Evolutionary conservation across 2,329 filamentous ascomycete genomes (phyloP).

Genomic region (Albophoma yamanashiensis): DNA sequence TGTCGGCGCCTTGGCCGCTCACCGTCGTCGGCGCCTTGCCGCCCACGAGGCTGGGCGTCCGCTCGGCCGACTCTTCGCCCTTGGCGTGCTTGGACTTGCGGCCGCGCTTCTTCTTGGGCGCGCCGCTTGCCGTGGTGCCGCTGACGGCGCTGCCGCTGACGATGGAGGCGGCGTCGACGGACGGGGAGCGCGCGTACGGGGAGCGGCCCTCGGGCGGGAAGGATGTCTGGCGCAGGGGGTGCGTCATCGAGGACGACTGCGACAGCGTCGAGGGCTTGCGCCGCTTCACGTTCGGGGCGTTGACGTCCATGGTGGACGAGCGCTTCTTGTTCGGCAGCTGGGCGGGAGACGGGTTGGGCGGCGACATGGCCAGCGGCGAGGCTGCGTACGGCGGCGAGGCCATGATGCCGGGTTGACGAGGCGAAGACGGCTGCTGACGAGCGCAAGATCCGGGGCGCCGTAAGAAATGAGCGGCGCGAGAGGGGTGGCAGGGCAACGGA

Average conservation of each 20-base stretch:
- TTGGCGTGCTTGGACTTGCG: constrained; percentile 49
- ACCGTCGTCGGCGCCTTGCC: constrained; percentile 29
- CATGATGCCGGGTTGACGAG: constrained; percentile 20
- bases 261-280: constrained; percentile 61
- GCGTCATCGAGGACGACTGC: constrained; percentile 42
- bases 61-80: constrained; percentile 28
- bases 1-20: constrained; percentile 34
- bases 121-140: constrained; percentile 26
- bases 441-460: neutral
- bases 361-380: constrained; percentile 43
- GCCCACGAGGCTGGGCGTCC: constrained; percentile 32
- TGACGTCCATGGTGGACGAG: constrained; percentile 39
- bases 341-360: constrained; percentile 39
- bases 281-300: constrained; percentile 46
- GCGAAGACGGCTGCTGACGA: neutral
- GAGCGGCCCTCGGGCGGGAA: constrained; percentile 58
- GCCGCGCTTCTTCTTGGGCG: constrained; percentile 48
- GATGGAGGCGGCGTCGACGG: constrained; percentile 48
- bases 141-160: constrained; percentile 52
- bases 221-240: constrained; percentile 70
- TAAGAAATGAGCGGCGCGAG: neutral
- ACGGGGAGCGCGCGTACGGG: constrained; percentile 52
- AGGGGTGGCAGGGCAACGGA: constrained; percentile 4
- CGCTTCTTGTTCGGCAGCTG: constrained; percentile 51
- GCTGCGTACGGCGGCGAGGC: constrained; percentile 44